phyloP scores from a whole-genome alignment of 768 basidiomycete genomes.

The Suillus hirtellus region DNA sequence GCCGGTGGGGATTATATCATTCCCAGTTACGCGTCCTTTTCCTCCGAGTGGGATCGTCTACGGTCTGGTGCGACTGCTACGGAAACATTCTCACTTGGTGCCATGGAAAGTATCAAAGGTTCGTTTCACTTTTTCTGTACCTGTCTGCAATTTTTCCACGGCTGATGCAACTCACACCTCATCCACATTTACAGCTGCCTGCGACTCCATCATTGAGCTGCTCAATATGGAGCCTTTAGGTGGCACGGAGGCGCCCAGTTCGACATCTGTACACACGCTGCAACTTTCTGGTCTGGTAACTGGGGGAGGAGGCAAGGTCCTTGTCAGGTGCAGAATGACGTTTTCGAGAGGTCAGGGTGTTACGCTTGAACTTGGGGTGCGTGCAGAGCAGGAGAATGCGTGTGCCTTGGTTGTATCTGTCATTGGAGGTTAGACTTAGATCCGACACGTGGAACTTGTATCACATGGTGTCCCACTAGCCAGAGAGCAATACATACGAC shows the following conservation, averaged over 20 bases:
- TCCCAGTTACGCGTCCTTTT: slow-evolving; percentile 92
- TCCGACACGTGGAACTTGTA: slow-evolving; percentile 1
- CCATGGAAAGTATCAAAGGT: slow-evolving; percentile 95
- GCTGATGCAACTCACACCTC: slow-evolving; percentile 9
- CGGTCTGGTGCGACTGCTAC: slow-evolving; percentile 74
- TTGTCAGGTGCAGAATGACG: slow-evolving; percentile 95
- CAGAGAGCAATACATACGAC: neutral
- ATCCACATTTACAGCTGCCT: slow-evolving; percentile 67
- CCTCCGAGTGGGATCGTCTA: slow-evolving; percentile 93
- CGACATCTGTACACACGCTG: slow-evolving; percentile 88
- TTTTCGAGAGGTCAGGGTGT: slow-evolving; percentile 88
- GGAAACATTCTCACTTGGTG: slow-evolving; percentile 91
- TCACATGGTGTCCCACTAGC: slow-evolving; percentile 18
- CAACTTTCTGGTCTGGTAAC: slow-evolving; percentile 89
- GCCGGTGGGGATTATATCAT: slow-evolving; percentile 94
- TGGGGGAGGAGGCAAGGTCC: slow-evolving; percentile 94
- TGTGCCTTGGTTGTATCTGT: slow-evolving; percentile 89
- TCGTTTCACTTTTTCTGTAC: slow-evolving; percentile 29
- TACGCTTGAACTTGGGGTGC: slow-evolving; percentile 86
- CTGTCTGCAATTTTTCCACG: slow-evolving; percentile 13
- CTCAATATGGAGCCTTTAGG: slow-evolving; percentile 97
- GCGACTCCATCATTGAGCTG: slow-evolving; percentile 93
- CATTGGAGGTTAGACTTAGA: slow-evolving; percentile 60
- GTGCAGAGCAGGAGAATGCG: slow-evolving; percentile 87
- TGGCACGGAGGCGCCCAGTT: slow-evolving; percentile 81